Evolutionary conservation across 164 flowering plant genomes (phyloP), one percentile per base, ranked within the genome.

Genomic region (Annona cherimola): DNA sequence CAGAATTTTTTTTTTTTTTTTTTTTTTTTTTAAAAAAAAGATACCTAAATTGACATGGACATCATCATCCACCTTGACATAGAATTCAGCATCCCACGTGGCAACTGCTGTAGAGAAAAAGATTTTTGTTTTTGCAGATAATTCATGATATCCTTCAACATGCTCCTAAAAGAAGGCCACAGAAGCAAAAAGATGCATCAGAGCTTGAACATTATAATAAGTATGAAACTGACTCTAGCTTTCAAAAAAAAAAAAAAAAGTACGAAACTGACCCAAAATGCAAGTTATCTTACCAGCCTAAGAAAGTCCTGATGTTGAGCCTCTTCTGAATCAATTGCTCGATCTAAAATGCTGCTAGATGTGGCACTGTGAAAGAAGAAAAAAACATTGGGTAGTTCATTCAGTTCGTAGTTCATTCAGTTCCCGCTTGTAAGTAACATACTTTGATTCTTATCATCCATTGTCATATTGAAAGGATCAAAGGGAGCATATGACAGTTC

Each of bases 1-100:
- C 40, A 63, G 9, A 6, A 20, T 19, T 63, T 42, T 64, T n/a
- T n/a, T n/a, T n/a, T n/a, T n/a, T n/a, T n/a, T n/a, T n/a, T n/a
- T n/a, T n/a, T n/a, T n/a, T n/a, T n/a, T n/a, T n/a, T n/a, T n/a
- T n/a, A n/a, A 3, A 4, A 4, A 1, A 5, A 42, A 14, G 40
- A 67, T 60, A 93, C 97, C 97, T 75, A 93, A 82, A 85, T 93
- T 93, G 66, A 94, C 93, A 78, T 90, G 98, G 72, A 94, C 94
- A 81, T 94, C 98, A 81, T 92, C 98, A 80, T 94, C 98, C 74
- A 94, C 96, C 77, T 93, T 93, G 72, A 93, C 79, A 75, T 88
- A 93, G 80, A 85, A 93, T 63, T 93, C 93, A 50, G 98, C 96
- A 84, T 94, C 96, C 98, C 98, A 94, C 77, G 69, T 85, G 59